A percentile compares a stretch with the other conserved stretches of the same genome.
These are phyloP conservation scores for Mortierella sp. DNA, from an alignment of 371 early-diverging fungal genomes.

Conservation along the genomic window DNA sequence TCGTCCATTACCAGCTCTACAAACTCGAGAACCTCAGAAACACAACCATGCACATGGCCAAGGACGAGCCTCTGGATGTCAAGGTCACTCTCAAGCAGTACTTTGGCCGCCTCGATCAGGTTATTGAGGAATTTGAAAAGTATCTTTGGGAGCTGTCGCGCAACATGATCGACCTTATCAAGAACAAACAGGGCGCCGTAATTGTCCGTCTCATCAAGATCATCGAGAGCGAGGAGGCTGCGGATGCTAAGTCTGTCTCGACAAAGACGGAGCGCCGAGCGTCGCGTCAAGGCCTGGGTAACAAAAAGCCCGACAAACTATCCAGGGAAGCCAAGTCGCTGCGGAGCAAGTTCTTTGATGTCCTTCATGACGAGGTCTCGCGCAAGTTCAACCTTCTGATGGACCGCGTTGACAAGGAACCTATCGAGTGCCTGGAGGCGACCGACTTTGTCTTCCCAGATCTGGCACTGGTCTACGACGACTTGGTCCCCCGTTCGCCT, in stretches of 20 bases:
- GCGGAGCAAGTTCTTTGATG: constrained; percentile 83
- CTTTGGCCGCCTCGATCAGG: constrained; percentile 85
- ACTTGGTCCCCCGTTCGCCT: constrained; percentile 91
- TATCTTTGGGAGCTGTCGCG: constrained; percentile 89
- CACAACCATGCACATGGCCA: constrained; percentile 83
- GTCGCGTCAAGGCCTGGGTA: constrained; percentile 58
- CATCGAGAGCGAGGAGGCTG: constrained; percentile 91
- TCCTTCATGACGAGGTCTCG: constrained; percentile 76
- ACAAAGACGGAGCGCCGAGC: constrained; percentile 70
- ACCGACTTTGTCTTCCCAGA: constrained; percentile 90
- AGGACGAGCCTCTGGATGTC: constrained; percentile 83
- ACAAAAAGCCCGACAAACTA: constrained; percentile 71
- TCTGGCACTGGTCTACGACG: constrained; percentile 88
- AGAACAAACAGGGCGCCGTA: constrained; percentile 74
- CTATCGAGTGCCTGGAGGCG: constrained; percentile 72
- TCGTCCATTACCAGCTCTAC: constrained; percentile 90
- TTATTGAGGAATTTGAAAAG: constrained; percentile 84
- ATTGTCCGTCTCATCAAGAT: constrained; percentile 91
- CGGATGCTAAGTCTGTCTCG: constrained; percentile 80
- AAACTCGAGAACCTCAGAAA: constrained; percentile 91
- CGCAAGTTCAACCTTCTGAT: constrained; percentile 72
- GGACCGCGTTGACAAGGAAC: constrained; percentile 65
- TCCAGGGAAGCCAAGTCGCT: constrained; percentile 80
- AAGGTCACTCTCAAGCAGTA: constrained; percentile 83
- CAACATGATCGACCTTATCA: constrained; percentile 83